These are phyloP conservation scores for Lycium ferocissimum DNA, from an alignment of 257 asterid genomes.

Conservation along the genomic window DNA sequence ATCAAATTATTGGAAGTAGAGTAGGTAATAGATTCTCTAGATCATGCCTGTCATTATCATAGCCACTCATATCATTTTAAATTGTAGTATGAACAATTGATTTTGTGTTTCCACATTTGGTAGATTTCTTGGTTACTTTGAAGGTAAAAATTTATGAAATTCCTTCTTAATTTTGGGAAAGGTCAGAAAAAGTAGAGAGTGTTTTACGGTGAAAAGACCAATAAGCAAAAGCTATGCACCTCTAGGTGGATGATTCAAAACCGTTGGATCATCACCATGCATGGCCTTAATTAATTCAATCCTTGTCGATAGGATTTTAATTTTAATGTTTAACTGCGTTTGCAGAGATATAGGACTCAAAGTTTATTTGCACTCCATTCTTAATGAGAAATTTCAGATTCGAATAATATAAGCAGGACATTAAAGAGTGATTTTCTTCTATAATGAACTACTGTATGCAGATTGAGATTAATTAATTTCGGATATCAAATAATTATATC, in stretches of 20 bases:
- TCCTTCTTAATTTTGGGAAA: background rate
- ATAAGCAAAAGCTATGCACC: slow-evolving; percentile 50
- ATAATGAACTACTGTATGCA: too few relatives aligned
- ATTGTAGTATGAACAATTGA: background rate
- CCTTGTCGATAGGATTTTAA: slow-evolving; percentile 35
- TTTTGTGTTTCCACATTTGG: slow-evolving; percentile 65
- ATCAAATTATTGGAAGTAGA: too few relatives aligned
- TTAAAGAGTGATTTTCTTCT: too few relatives aligned
- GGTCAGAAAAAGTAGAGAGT: slow-evolving; percentile 47
- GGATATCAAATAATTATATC: too few relatives aligned
- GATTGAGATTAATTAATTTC: too few relatives aligned
- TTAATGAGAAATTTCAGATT: too few relatives aligned
- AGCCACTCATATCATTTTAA: background rate
- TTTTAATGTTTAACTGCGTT: too few relatives aligned
- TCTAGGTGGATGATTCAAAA: slow-evolving; percentile 48
- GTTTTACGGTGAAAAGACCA: slow-evolving; percentile 82
- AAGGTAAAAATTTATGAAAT: slow-evolving; percentile 17
- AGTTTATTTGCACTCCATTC: too few relatives aligned
- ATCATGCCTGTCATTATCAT: background rate
- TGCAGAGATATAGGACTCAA: too few relatives aligned
- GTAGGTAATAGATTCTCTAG: background rate
- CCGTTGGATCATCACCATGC: slow-evolving; percentile 47
- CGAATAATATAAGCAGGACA: too few relatives aligned
- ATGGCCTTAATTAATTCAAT: slow-evolving; percentile 52
- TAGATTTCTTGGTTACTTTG: slow-evolving; percentile 42